These are phyloP conservation scores for Aurinia saxatilis DNA, from an alignment of 345 rosid species.

Conservation along the genomic window DNA sequence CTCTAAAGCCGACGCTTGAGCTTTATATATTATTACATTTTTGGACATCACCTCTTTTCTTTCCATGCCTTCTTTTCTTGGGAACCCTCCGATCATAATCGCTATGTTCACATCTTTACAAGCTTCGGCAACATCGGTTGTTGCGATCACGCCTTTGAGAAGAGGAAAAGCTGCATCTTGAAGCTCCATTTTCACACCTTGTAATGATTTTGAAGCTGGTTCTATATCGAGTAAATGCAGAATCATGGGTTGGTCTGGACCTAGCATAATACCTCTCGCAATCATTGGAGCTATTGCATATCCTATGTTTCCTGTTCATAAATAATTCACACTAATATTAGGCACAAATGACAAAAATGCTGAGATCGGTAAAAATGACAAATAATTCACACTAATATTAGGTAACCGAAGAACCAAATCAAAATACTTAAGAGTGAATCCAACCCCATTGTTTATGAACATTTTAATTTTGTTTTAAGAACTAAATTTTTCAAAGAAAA, in stretches of 20 bases:
- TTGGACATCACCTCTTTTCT: slow-evolving; percentile 71
- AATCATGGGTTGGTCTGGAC: slow-evolving; percentile 74
- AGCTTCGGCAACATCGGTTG: slow-evolving; percentile 63
- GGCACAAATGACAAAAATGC: neutral
- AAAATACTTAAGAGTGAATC: no score
- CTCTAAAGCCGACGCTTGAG: slow-evolving; percentile 80
- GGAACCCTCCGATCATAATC: slow-evolving; percentile 64
- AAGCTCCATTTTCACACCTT: slow-evolving; percentile 74
- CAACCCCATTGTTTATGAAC: no score
- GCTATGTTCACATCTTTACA: slow-evolving; percentile 64
- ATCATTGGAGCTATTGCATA: slow-evolving; percentile 82
- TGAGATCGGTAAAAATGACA: no score
- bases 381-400: no score
- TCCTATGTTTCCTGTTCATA: slow-evolving; percentile 67
- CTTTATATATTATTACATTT: slow-evolving; percentile 63
- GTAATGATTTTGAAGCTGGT: slow-evolving; percentile 51
- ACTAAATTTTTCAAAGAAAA: no score
- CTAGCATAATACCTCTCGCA: slow-evolving; percentile 76
- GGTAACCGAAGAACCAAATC: no score
- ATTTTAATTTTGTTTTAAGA: no score
- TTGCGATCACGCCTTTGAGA: slow-evolving; percentile 62
- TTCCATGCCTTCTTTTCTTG: slow-evolving; percentile 65
- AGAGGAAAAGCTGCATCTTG: slow-evolving; percentile 83
- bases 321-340: neutral
- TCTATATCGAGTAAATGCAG: slow-evolving; percentile 77